Base-by-base conservation (phyloP, 2,329 filamentous ascomycete genomes). In the Pseudocercospora vitis region DNA sequence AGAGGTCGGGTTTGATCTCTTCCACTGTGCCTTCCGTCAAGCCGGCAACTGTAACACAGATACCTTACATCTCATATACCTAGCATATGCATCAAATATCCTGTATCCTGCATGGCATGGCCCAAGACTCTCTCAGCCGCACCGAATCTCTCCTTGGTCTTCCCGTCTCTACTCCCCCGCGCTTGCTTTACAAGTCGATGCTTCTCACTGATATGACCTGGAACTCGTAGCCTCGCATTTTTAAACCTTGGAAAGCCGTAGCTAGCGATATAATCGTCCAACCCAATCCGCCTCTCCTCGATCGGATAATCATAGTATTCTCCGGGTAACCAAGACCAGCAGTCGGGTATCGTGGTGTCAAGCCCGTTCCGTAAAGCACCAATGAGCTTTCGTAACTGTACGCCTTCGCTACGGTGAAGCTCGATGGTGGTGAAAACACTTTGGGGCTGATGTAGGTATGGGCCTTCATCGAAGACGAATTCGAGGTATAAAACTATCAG, bases 51-150 rank as follows among this genome's bases (percentile, higher is more conserved):
- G n/a, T n/a, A n/a, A n/a, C n/a, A n/a, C n/a, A n/a, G n/a, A n/a
- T n/a, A n/a, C n/a, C n/a, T n/a, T n/a, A n/a, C n/a, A n/a, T n/a
- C 26, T 29, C 26, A 29, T 21, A 42, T 21, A 3, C 37, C 12
- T n/a, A 42, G 37, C 37, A 42, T 42, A 12, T 42, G 37, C 37
- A 42, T 42, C 7, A 42, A 21, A 42, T 42, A 42, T 4, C 24
- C 37, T 21, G 37, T 42, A 24, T 42, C 37, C 12, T 42, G 37
- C 37, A 42, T 42, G 6, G 37, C 37, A 42, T 42, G 16, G 8
- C 24, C 37, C 9, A 42, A 7, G n/a, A 42, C 24, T 18, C 37
- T 18, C 7, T 21, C 19, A 8, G 37, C 21, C n/a, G 37, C 37
- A 7, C n/a, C 37, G n/a, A 42, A 42, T 16, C 21, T 18, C 37